phyloP scores from a whole-genome alignment of 176 grass and related monocot species.

The Luzula sylvatica region DNA sequence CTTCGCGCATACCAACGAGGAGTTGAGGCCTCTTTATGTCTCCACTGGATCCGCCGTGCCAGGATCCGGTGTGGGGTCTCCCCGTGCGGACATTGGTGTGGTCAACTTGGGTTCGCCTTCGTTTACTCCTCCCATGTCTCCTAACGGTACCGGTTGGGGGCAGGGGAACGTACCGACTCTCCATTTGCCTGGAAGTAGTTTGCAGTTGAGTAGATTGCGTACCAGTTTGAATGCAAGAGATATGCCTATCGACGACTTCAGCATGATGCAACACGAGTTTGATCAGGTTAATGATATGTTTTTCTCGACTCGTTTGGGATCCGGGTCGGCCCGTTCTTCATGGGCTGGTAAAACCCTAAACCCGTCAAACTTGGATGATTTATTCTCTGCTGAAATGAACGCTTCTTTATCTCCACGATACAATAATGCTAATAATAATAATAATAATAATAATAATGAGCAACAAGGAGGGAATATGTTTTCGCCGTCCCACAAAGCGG shows the following conservation, averaged over 20 bases:
- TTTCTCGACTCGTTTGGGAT: constrained; percentile 33
- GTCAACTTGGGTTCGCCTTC: constrained; percentile 52
- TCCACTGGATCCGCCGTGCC: constrained; percentile 59
- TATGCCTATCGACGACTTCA: constrained; percentile 43
- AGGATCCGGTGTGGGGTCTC: constrained; percentile 31
- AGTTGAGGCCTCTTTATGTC: constrained; percentile 64
- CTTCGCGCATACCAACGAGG: constrained; percentile 72
- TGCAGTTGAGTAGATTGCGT: constrained; percentile 70
- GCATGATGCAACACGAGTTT: constrained; percentile 43
- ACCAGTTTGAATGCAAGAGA: constrained; percentile 65
- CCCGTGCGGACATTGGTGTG: constrained; percentile 50
- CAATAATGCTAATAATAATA: constrained; percentile 37
- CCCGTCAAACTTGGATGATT: constrained; percentile 60
- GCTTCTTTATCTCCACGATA: constrained; percentile 40
- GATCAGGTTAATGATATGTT: constrained; percentile 36
- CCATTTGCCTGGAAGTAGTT: constrained; percentile 56
- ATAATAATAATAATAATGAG: constrained; percentile 18
- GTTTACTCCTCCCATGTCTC: constrained; percentile 50
- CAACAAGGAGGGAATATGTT: constrained; percentile 55
- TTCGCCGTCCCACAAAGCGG: constrained; percentile 64
- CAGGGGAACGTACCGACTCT: constrained; percentile 51
- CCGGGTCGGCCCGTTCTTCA: constrained; percentile 32
- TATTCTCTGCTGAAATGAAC: constrained; percentile 65
- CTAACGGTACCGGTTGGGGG: constrained; percentile 45
- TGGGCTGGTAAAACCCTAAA: constrained; percentile 35